Percentiles rank a stretch among this genome's conserved stretches.
Conservation (phyloP, 2,329 filamentous ascomycete genomes). For the Arthrobotrys megalospora region DNA sequence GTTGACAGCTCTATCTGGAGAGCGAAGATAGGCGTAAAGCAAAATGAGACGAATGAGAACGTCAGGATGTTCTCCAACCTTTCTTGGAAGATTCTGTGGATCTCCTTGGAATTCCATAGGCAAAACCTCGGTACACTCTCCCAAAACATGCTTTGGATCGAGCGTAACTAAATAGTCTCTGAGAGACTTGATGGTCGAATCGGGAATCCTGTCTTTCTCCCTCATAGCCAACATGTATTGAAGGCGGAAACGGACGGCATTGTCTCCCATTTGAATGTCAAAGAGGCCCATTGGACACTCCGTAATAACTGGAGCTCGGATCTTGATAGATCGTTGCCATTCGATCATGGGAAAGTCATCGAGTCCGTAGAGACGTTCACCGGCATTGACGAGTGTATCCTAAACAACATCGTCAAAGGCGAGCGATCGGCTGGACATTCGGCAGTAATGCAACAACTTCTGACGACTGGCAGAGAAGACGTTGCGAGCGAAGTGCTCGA, state of each 20-base stretch:
- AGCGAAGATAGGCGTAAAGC: conserved; percentile 40
- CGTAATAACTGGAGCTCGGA: conserved; percentile 25
- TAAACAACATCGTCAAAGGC: conserved; percentile 52
- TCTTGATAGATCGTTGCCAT: conserved; percentile 21
- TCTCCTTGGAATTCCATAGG: conserved; percentile 9
- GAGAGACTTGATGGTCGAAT: conserved; percentile 9
- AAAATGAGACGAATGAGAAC: conserved; percentile 38
- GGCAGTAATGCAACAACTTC: conserved; percentile 24
- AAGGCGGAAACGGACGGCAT: conserved; percentile 37
- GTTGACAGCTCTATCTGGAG: conserved; percentile 16
- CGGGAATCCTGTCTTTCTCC: conserved; percentile 42
- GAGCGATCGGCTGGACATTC: conserved; percentile 34
- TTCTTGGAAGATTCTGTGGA: conserved; percentile 29
- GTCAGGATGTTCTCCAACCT: conserved; percentile 47
- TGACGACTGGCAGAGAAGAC: conserved; percentile 38
- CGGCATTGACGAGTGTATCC: conserved; percentile 44
- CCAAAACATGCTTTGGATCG: conserved; percentile 32
- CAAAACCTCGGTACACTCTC: conserved; percentile 27
- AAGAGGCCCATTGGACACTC: conserved; percentile 36
- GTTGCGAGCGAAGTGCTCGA: conserved; percentile 42
- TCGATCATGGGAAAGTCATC: conserved; percentile 16
- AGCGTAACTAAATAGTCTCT: conserved; percentile 28
- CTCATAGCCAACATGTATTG: conserved; percentile 42
- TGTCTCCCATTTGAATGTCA: conserved; percentile 35
- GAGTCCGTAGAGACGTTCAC: conserved; percentile 40